Conservation (phyloP, 2,329 filamentous ascomycete genomes). For the Botrytis hyacinthi region DNA sequence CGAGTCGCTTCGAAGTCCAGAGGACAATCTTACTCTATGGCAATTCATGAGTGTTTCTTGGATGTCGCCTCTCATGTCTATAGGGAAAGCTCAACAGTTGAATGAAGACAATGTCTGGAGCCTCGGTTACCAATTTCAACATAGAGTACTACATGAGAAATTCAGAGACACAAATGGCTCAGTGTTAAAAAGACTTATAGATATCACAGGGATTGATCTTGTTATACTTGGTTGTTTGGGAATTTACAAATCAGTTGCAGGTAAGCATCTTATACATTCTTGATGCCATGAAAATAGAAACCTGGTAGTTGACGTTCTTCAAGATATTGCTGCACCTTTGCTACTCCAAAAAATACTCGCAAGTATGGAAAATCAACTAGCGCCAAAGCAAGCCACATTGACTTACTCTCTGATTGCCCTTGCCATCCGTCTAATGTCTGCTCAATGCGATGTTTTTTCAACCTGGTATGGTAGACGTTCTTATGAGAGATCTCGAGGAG, state of each 20-base stretch:
- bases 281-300: neutral
- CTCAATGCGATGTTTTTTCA: constrained; percentile 65
- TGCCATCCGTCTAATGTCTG: constrained; percentile 56
- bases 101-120: constrained; percentile 80
- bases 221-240: constrained; percentile 56
- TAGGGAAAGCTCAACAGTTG: constrained; percentile 64
- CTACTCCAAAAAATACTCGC: constrained; percentile 70
- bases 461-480: constrained; percentile 81
- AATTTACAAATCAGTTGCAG: constrained; percentile 58
- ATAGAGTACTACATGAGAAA: constrained; percentile 67
- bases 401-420: constrained; percentile 65
- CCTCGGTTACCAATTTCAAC: constrained; percentile 78
- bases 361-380: constrained; percentile 56
- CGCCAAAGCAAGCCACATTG: constrained; percentile 55
- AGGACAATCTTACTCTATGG: constrained; percentile 77
- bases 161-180: constrained; percentile 73
- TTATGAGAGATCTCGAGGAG: constrained; percentile 81
- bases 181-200: constrained; percentile 65
- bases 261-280: constrained; percentile 39
- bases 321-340: constrained; percentile 60
- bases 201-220: constrained; percentile 78
- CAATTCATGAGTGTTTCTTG: constrained; percentile 84
- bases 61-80: constrained; percentile 70
- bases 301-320: constrained; percentile 20
- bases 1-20: constrained; percentile 64